Evolutionary conservation across 2,329 filamentous ascomycete species (phyloP), one percentile per base, ranked within the genome.

Genomic region (Fusarium sp.): DNA sequence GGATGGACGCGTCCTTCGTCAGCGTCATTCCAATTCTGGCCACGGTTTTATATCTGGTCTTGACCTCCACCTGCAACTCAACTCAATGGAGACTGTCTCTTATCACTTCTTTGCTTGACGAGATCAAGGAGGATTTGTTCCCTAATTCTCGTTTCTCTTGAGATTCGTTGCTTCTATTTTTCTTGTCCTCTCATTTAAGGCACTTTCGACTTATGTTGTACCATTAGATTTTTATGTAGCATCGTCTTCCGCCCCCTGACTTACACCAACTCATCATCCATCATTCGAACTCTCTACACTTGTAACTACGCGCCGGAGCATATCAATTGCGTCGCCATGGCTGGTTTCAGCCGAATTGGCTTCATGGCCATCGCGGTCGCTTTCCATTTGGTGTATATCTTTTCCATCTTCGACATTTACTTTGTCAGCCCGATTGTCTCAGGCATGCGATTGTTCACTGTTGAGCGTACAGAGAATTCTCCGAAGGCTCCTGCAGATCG

Each of bases 341-440:
- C 87, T 70, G 80, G 84, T 68, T 83, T 87, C 75, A 85, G 84
- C 76, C 94, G 95, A 80, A 89, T 93, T 79, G 92, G 91, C 80
- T 98, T 99, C 81, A 84, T 98, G 82, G 91, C 92, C 80, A 90
- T 97, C 80, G 96, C 96, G 77, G 89, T 98, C 80, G 85, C 95
- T 69, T 99, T 99, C 81, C 97, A 99, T 83, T 82, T 98, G 60
- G 90, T 97, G 73, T 99, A 99, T 82, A 92, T 97, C 63, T 93
- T 92, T 80, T 97, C 95, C 68, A 98, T 98, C 79, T 99, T 99
- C 84, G 95, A 98, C 82, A 96, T 98, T 73, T 98, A 99, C 84
- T 99, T 99, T 80, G 95, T 98, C 80, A 98, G 95, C 81, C 96
- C 96, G 28, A 96, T 99, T 76, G 96, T 98, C 61, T 93, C 92